Conservation (phyloP, 257 asterid species). For the Solanum chiquidenum region DNA sequence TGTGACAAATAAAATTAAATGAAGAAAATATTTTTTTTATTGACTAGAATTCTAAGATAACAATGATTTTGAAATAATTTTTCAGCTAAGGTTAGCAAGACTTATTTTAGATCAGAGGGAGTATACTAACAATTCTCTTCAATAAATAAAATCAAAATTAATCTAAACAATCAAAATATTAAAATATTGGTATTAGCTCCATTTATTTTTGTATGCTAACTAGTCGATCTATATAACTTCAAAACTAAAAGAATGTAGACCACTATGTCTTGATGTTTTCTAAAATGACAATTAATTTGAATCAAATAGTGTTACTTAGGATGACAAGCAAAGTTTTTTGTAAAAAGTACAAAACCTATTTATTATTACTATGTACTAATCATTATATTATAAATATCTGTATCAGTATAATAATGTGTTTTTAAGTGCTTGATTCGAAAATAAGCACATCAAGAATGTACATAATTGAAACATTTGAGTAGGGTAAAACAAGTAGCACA, state of each 20-base stretch:
- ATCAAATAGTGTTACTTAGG: no score
- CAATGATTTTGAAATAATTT: no score
- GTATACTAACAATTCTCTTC: no score
- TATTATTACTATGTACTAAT: background rate
- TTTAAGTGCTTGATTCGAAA: background rate
- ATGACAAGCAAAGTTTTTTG: no score
- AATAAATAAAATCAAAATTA: background rate
- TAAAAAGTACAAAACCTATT: no score
- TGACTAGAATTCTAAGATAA: background rate
- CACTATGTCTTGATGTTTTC: no score
- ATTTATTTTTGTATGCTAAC: background rate
- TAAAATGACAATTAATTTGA: no score
- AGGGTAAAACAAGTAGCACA: background rate
- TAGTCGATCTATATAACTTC: no score
- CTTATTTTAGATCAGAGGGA: background rate
- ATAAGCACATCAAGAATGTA: background rate
- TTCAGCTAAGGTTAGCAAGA: background rate
- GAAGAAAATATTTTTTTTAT: no score
- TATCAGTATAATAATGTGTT: background rate
- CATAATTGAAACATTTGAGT: background rate
- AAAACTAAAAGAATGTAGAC: no score
- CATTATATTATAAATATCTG: no score
- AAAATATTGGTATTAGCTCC: background rate
- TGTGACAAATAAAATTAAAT: background rate
- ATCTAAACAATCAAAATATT: background rate